Percentiles rank a stretch among this genome's conserved stretches.
Conservation (phyloP, 139 green algal species). For the Picochlorum sp. region DNA sequence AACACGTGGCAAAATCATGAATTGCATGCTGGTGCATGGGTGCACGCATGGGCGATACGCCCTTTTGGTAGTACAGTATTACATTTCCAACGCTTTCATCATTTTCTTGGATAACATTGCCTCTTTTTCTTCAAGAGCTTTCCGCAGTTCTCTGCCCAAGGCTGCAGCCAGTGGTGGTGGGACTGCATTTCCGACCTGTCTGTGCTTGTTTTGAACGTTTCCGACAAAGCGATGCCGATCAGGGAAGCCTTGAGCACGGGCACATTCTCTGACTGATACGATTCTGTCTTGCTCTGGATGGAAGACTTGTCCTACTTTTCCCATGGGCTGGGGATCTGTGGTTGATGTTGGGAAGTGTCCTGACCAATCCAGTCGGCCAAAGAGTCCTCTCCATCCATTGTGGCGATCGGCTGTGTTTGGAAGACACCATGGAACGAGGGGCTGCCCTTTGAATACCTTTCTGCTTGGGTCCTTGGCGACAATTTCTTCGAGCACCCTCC, state of each 20-base stretch:
- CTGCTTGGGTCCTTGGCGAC: constrained; percentile 54
- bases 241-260: constrained; percentile 84
- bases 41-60: too few species aligned
- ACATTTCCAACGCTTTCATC: not conserved
- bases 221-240: constrained; percentile 74
- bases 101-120: not conserved
- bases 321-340: constrained; percentile 96
- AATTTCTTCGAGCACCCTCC: constrained; percentile 76
- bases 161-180: constrained; percentile 73
- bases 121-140: constrained; percentile 33
- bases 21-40: too few species aligned
- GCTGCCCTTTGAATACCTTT: constrained; percentile 65
- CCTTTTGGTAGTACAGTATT: not conserved
- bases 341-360: constrained; percentile 97
- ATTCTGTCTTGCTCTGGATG: constrained; percentile 93
- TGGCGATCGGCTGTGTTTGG: constrained; percentile 90
- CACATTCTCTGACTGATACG: constrained; percentile 90
- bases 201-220: constrained; percentile 74
- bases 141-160: constrained; percentile 64
- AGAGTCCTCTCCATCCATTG: constrained; percentile 94
- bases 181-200: constrained; percentile 88
- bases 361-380: constrained; percentile 78
- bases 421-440: constrained; percentile 93
- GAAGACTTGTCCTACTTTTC: constrained; percentile 95
- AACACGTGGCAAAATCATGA: too few species aligned